Base-by-base conservation (phyloP, 805 yeast genomes). In the Isabelozyma pseudorhagii region DNA sequence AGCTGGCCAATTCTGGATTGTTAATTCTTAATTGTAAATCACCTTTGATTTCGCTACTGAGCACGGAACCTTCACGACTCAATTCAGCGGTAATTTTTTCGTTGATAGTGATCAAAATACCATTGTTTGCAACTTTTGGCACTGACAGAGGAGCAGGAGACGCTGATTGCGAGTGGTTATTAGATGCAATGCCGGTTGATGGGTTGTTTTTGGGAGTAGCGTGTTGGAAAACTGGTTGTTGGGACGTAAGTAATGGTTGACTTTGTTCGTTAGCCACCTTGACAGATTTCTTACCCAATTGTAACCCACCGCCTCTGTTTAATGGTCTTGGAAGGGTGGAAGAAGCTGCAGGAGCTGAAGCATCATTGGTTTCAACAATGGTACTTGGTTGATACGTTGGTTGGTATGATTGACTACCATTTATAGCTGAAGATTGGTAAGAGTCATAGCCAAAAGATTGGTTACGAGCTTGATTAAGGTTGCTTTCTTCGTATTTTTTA, bases 1-100 rank as follows among this genome's bases (percentile, higher is more conserved):
- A 80, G 57, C 79, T 80, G 11, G 96, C 83, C 55, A 85, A 76
- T 39, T 77, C 80, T n/a, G 87, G 74, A 60, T 91, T 81, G 66
- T 87, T 91, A 54, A 94, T 83, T 65, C 97, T 85, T 64, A 94
- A 75, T 69, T 90, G 96, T 58, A 93, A 75, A 58, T 88, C 96
- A 68, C 99, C 98, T 69, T 89, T 89, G 50, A 91, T 80, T 64
- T 92, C 97, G 41, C 89, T 82, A 17, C 82, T 71, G 17, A 57
- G 48, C 47, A 88, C 67, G 0, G 84, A 77, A 44, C 98, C 98
- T 58, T 93, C 97, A 63, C 97, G 85, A 10, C 86, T 72, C 52
- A 93, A 78, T 57, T 84, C 84, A 4, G 94, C 94, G 29, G 84
- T 77, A 50, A 91, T 77, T 57, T 84, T 83, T 71, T 93, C 98